Base-by-base conservation (phyloP, 1,284 basidiomycete genomes). In the Anthracocystis panici-leucophaei region DNA sequence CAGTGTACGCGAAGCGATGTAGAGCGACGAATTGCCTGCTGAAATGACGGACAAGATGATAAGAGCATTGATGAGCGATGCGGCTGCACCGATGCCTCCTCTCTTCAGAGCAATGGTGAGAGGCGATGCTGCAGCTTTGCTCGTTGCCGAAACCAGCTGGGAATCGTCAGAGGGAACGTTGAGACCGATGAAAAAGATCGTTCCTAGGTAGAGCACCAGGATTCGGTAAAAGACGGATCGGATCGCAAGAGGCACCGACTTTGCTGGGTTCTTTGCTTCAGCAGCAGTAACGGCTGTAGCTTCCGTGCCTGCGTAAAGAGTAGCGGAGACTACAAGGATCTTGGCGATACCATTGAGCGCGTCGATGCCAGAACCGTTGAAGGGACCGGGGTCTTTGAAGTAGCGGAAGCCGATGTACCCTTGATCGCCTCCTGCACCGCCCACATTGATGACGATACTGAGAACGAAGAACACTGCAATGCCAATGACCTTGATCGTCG, bases 211-310 rank as follows among this genome's bases (percentile, higher is more conserved):
- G 82, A 95, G 88, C 66, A 89, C 78, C 46, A 88, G 87, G 75
- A 95, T 93, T 79, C 92, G 90, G 74, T 91, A 88, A 85, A 91
- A 92, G 35, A 91, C 89, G 6, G 89, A 88, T 56, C 88, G 88
- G 25, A 70, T 74, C 2, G 80, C 77, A 10, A 60, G 44, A 0
- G 80, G 80, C 2, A 82, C 66, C 0, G 76, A 57, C 16, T 56
- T 67, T 9, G 71, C 46, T 1, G 80, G 80, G 27, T 78, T 77
- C 51, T 55, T 57, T 7, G 78, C 70, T 45, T 82, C 80, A 1
- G 77, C 77, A 6, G 77, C 79, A 3, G 75, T 70, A 29, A 77
- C 29, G 3, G 64, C 51, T 2, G 60, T 62, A 1, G 60, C 91
- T 84, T 95, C 93, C 14, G 92, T 93, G 46, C 45, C 90, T 89